These are phyloP conservation scores for Lagerstroemia speciosa DNA, from an alignment of 345 rosid species.

Conservation along the genomic window DNA sequence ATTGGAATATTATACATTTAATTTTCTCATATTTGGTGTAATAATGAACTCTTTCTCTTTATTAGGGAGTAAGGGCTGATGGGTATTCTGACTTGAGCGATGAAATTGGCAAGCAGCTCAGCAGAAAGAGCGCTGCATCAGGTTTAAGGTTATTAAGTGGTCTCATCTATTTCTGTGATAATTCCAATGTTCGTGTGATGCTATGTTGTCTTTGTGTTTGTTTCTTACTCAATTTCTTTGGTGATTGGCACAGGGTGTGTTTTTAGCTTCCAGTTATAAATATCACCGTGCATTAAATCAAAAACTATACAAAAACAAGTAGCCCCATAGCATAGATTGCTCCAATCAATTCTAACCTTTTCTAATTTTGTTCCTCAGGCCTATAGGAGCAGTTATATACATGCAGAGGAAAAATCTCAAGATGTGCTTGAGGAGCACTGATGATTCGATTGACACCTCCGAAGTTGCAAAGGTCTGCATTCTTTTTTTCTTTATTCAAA, in stretches of 20 bases:
- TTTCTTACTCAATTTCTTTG: background rate
- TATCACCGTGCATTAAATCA: background rate
- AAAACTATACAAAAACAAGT: background rate
- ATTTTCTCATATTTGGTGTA: background rate
- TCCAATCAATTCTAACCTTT: background rate
- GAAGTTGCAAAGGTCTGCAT: conserved; percentile 71
- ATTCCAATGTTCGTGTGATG: background rate
- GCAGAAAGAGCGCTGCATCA: conserved; percentile 60
- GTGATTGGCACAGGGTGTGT: background rate
- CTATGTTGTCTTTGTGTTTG: background rate
- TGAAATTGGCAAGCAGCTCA: conserved; percentile 72
- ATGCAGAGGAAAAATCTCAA: conserved; percentile 67
- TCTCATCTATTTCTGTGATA: background rate
- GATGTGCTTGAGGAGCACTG: conserved; percentile 77
- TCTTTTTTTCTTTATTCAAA: background rate
- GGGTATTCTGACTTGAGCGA: conserved; percentile 52
- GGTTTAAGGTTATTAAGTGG: conserved; percentile 52
- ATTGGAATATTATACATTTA: background rate
- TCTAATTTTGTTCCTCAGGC: conserved; percentile 35
- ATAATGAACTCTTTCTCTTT: background rate
- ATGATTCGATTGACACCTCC: conserved; percentile 51
- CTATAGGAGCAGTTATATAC: conserved; percentile 76
- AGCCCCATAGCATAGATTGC: background rate
- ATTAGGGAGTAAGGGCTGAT: conserved; percentile 71
- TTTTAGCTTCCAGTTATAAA: background rate